Evolutionary conservation across 441 rosid genomes (phyloP), one percentile per base, ranked within the genome.

Genomic region (Cnidoscolus chayamansa): DNA sequence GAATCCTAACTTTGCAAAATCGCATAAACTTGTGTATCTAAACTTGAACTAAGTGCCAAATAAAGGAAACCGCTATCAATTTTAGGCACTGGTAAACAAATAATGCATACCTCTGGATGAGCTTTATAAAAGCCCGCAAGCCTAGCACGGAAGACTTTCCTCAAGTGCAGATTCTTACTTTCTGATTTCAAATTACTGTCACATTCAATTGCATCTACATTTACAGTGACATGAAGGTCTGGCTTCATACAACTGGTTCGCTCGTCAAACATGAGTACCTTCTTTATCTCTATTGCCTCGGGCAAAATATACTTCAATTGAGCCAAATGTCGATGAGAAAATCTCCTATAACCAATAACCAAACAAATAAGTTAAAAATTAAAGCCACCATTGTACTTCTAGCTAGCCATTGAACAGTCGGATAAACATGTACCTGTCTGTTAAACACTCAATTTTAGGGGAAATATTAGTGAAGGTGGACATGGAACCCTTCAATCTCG

Each of bases 171-270:
- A 70, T 81, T 80, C 82, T 84, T 84, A 66, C 74, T 81, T 6
- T 79, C 86, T 0, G 82, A 63, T 72, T 83, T 81, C 7, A 50
- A 72, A 5, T 73, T 80, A 25, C 67, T 74, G 47, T 76, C 87
- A 11, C 59, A 77, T n/a, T 73, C 80, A 47, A 90, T 63, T 0
- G 88, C 88, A 64, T 90, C 86, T 1, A 80, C 80, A 32, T 87
- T 83, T 15, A 95, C 49, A 31, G 84, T 76, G 55, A 95, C 73
- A 60, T 85, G 82, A 76, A 95, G 92, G 74, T 89, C 92, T 0
- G 97, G 96, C 78, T 88, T 92, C 94, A 88, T 87, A 45, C 92
- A 91, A 31, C 90, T 67, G 16, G 89, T 87, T 59, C 58, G 73
- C 83, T 95, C 98, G 77, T 95, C 94, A 65, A 83, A 73, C 54